Conservation (phyloP, 2,329 filamentous ascomycete genomes). For the Tolypocladium paradoxum region DNA sequence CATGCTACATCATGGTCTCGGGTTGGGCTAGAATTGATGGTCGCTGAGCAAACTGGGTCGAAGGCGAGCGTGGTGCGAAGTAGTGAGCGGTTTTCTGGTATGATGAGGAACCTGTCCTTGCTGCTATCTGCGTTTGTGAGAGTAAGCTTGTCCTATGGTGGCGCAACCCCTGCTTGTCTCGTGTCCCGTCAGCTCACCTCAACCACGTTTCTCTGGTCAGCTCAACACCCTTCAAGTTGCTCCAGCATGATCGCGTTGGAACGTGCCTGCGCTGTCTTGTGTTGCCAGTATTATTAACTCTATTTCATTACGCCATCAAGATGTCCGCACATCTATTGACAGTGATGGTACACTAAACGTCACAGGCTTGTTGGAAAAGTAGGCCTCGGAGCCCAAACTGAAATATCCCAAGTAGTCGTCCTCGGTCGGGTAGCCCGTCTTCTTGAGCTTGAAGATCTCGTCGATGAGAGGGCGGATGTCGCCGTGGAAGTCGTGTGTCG, state of each 20-base stretch:
- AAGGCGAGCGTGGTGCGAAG: not conserved
- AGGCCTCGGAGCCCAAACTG: conserved; percentile 40
- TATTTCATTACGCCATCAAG: not conserved
- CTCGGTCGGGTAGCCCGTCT: conserved; percentile 23
- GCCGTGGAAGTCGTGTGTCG: conserved; percentile 30
- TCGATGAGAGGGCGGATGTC: conserved; percentile 35
- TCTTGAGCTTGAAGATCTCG: conserved; percentile 22
- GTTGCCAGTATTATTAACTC: not conserved
- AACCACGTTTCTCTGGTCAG: not conserved
- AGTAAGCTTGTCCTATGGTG: not conserved
- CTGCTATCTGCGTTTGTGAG: not conserved
- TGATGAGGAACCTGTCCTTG: not conserved
- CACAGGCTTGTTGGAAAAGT: conserved; percentile 29
- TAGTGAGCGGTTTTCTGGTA: no score
- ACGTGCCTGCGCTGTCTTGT: not conserved
- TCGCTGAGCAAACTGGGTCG: not conserved
- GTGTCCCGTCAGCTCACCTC: not conserved
- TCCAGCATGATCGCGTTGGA: not conserved
- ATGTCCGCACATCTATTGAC: conserved; percentile 22
- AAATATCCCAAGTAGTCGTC: conserved; percentile 40
- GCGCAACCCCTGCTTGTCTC: not conserved
- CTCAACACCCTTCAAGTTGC: not conserved
- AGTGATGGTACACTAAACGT: conserved; percentile 35
- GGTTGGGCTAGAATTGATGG: no score
- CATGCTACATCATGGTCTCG: not conserved